A percentile compares a stretch with the other conserved stretches of the same genome.
Conservation (phyloP, 768 basidiomycete genomes). For the Serendipita sp. region DNA sequence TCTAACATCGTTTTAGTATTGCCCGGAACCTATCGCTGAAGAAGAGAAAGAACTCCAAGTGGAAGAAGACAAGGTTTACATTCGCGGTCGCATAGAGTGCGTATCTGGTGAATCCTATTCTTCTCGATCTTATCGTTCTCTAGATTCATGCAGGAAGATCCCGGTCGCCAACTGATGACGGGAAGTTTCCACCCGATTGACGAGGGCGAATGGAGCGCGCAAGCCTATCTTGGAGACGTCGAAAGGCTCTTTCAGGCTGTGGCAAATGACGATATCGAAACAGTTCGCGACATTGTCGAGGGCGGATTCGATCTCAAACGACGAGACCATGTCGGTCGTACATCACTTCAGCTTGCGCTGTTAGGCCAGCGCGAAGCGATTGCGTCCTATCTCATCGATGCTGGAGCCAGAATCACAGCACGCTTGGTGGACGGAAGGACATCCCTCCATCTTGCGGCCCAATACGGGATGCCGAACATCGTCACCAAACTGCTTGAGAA, state of each 20-base stretch:
- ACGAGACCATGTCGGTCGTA: constrained; percentile 48
- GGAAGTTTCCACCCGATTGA: constrained; percentile 55
- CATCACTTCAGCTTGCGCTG: constrained; percentile 43
- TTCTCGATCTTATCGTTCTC: neutral
- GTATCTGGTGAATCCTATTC: constrained; percentile 13
- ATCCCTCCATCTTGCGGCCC: constrained; percentile 41
- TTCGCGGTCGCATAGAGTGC: constrained; percentile 37
- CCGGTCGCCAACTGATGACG: constrained; percentile 40
- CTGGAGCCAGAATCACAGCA: constrained; percentile 39
- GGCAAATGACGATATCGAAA: constrained; percentile 27
- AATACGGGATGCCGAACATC: constrained; percentile 27
- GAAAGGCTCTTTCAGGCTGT: constrained; percentile 45
- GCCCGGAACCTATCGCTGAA: constrained; percentile 38
- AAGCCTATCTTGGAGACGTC: constrained; percentile 40
- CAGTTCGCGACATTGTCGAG: constrained; percentile 27
- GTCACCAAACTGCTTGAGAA: constrained; percentile 36
- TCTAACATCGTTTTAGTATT: constrained; percentile 23
- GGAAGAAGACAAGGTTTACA: constrained; percentile 37
- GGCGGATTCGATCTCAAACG: constrained; percentile 31
- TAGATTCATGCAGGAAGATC: constrained; percentile 45
- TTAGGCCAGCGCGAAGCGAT: constrained; percentile 31
- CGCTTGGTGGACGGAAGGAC: constrained; percentile 42
- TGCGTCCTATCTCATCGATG: constrained; percentile 36
- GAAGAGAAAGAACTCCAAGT: constrained; percentile 38
- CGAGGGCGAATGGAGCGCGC: constrained; percentile 47